These are phyloP conservation scores for Cinnamomum micranthum DNA, from an alignment of 164 flowering plant species.

Conservation along the genomic window DNA sequence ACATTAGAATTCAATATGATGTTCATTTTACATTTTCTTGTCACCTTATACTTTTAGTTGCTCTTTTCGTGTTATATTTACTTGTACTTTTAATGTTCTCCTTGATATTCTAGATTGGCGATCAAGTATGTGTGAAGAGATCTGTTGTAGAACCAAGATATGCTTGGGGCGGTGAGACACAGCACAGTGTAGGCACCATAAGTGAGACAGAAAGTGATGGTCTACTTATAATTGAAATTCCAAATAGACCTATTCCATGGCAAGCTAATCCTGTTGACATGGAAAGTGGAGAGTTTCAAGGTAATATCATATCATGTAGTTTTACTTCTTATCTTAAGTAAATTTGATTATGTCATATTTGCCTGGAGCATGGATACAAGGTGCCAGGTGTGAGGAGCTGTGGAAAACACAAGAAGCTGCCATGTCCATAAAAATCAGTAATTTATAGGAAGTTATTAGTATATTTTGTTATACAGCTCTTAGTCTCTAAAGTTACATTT, in stretches of 20 bases:
- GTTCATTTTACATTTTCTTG: no score
- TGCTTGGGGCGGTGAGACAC: constrained; percentile 99
- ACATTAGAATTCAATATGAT: no score
- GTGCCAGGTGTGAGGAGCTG: neutral
- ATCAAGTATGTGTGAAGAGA: constrained; percentile 91
- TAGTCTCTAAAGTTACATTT: no score
- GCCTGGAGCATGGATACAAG: neutral
- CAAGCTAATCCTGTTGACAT: constrained; percentile 99
- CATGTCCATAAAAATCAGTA: neutral
- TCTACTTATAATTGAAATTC: constrained; percentile 84
- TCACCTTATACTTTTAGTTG: neutral
- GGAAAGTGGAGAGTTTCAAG: constrained; percentile 97
- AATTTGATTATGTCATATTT: neutral
- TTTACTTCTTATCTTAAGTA: neutral
- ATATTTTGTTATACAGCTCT: no score
- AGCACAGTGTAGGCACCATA: constrained; percentile 91
- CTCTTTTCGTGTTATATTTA: neutral
- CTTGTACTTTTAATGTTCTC: neutral
- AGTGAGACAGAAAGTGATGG: constrained; percentile 92
- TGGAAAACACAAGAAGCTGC: neutral
- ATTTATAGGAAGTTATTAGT: no score
- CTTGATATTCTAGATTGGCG: constrained; percentile 62
- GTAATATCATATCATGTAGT: constrained; percentile 29
- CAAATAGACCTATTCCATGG: constrained; percentile 89
- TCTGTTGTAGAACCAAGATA: constrained; percentile 98